Evolutionary conservation across 768 basidiomycete genomes (phyloP).

Genomic region (Wakefieldia striispora): DNA sequence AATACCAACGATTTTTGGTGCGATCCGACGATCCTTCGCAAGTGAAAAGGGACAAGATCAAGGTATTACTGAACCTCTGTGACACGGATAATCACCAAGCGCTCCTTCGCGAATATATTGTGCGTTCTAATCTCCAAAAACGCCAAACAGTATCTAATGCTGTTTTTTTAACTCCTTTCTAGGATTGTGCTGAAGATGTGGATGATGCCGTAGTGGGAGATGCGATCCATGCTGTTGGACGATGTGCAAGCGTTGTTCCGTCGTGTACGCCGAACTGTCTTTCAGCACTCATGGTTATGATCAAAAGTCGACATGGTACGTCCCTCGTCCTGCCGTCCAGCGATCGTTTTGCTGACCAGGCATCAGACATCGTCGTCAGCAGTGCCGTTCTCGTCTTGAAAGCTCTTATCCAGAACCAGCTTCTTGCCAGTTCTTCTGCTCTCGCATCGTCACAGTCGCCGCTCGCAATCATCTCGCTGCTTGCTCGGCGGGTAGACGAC

Average conservation of each 20-base stretch:
- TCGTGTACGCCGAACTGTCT: conserved; percentile 71
- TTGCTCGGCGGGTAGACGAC: conserved; percentile 75
- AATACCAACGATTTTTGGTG: conserved; percentile 68
- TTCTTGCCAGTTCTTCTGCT: conserved; percentile 37
- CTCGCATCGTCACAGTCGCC: conserved; percentile 38
- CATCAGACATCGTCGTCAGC: conserved; percentile 71
- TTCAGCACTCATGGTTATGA: conserved; percentile 71
- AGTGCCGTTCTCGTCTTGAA: conserved; percentile 85
- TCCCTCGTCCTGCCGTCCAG: conserved; percentile 3
- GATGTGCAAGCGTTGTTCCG: conserved; percentile 65
- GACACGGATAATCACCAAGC: conserved; percentile 63
- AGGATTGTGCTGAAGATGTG: conserved; percentile 83
- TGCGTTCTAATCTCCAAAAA: conserved; percentile 36
- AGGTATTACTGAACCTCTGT: conserved; percentile 64
- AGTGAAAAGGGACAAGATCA: conserved; percentile 75
- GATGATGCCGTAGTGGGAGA: conserved; percentile 70
- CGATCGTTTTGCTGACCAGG: conserved; percentile 4
- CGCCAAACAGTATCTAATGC: neutral
- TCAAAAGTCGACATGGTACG: conserved; percentile 73
- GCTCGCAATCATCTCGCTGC: conserved; percentile 68
- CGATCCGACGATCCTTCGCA: conserved; percentile 62
- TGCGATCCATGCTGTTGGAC: conserved; percentile 77
- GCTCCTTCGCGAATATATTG: conserved; percentile 82
- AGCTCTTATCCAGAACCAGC: conserved; percentile 71
- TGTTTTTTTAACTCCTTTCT: neutral